Percentiles rank a stretch among this genome's conserved stretches.
Conservation (phyloP, 768 basidiomycete species). For the Russula dissimulans region DNA sequence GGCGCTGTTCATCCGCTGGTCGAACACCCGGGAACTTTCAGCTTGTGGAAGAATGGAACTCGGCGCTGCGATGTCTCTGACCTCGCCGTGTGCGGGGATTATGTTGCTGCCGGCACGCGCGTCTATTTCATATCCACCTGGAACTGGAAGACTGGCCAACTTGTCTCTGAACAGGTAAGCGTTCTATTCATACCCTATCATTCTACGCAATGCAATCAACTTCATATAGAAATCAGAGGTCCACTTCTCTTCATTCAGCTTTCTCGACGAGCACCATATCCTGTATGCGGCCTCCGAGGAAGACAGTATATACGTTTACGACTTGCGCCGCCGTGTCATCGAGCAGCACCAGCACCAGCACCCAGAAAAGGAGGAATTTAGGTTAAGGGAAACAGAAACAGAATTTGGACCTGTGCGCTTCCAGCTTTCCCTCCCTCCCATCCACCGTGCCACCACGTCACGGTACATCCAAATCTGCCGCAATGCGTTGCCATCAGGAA, state of each 20-base stretch:
- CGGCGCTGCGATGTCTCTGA: not conserved
- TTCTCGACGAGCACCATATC: constrained; percentile 13
- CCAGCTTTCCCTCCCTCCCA: constrained; percentile 1
- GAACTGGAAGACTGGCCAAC: constrained; percentile 13
- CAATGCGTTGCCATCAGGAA: not conserved
- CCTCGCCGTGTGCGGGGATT: not conserved
- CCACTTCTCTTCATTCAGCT: constrained; percentile 6
- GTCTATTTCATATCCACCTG: constrained; percentile 4
- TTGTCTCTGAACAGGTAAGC: constrained; percentile 1
- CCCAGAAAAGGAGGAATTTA: not conserved
- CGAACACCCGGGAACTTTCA: not conserved
- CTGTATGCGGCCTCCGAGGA: not conserved
- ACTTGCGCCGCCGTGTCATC: not conserved
- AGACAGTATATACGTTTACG: constrained; percentile 8
- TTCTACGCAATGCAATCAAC: not conserved
- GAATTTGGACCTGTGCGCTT: not conserved
- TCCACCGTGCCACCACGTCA: not conserved
- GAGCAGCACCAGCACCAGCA: not conserved
- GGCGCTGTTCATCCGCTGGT: not conserved
- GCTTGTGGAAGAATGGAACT: not conserved
- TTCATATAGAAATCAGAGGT: not conserved
- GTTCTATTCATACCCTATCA: too few species aligned
- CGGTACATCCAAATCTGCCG: constrained; percentile 8
- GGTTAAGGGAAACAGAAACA: not conserved
- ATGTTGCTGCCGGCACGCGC: not conserved